Conservation (phyloP, 441 rosid genomes). For the Gossypium davidsonii region DNA sequence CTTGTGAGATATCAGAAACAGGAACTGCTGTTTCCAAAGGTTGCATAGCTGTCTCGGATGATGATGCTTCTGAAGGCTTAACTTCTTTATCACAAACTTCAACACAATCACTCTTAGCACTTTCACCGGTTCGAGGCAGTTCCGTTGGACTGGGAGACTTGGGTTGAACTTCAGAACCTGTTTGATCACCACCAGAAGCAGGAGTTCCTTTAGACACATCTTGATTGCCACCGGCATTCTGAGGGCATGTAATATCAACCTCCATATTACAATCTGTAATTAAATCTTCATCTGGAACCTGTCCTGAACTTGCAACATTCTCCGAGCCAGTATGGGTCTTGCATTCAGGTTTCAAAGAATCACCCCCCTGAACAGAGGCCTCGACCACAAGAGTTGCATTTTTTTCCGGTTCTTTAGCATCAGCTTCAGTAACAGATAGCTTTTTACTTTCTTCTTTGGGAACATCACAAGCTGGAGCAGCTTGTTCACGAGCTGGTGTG, state of each 20-base stretch:
- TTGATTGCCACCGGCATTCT: background rate
- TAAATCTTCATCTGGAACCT: background rate
- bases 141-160: background rate
- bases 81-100: background rate
- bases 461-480: conserved; percentile 20
- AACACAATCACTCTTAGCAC: background rate
- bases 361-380: conserved; percentile 19
- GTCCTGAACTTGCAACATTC: conserved; percentile 6
- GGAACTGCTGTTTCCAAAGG: background rate
- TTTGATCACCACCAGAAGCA: background rate
- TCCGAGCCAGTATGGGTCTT: conserved; percentile 14
- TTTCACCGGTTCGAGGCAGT: background rate
- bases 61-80: background rate
- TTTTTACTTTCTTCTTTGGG: conserved; percentile 16
- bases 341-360: conserved; percentile 18
- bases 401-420: background rate
- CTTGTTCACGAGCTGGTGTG: conserved; percentile 18
- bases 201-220: background rate
- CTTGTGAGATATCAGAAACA: conserved; percentile 13
- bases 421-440: conserved; percentile 1
- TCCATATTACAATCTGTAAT: background rate
- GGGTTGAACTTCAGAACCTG: background rate
- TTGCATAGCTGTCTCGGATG: background rate
- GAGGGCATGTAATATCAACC: background rate
- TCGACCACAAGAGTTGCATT: conserved; percentile 16